phyloP scores from a whole-genome alignment of 768 basidiomycete species.

The Agaricus blazei region DNA sequence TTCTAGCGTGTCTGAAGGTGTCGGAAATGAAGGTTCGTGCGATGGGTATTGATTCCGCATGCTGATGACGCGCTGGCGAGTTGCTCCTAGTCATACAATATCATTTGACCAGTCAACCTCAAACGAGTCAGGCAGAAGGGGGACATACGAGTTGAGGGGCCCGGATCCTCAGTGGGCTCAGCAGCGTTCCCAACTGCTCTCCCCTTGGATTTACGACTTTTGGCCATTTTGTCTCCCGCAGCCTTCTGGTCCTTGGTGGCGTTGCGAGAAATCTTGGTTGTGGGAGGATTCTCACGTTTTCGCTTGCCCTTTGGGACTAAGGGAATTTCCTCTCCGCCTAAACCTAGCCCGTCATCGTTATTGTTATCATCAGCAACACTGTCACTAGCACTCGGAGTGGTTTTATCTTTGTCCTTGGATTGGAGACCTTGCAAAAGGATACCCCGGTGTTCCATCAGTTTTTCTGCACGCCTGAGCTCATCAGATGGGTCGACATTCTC shows the following conservation, averaged over 20 bases:
- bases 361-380: conserved; percentile 19
- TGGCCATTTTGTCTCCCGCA: conserved; percentile 4
- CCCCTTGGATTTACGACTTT: conserved; percentile 11
- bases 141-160: background rate
- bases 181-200: background rate
- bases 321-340: conserved; percentile 6
- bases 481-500: conserved; percentile 46
- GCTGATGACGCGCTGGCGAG: conserved; percentile 2
- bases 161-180: background rate
- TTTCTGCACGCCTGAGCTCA: conserved; percentile 32
- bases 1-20: background rate
- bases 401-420: conserved; percentile 23
- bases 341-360: conserved; percentile 14
- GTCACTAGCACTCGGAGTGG: conserved; percentile 12
- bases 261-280: conserved; percentile 5
- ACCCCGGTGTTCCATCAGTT: conserved; percentile 34
- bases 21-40: background rate
- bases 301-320: conserved; percentile 15
- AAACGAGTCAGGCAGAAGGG: background rate
- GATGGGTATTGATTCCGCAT: conserved; percentile 6
- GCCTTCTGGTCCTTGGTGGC: conserved; percentile 7
- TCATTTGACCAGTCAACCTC: background rate
- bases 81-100: background rate
- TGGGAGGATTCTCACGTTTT: conserved; percentile 15
- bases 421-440: conserved; percentile 24